Conservation (phyloP, 768 basidiomycete genomes). For the Russula griseocarnosa region DNA sequence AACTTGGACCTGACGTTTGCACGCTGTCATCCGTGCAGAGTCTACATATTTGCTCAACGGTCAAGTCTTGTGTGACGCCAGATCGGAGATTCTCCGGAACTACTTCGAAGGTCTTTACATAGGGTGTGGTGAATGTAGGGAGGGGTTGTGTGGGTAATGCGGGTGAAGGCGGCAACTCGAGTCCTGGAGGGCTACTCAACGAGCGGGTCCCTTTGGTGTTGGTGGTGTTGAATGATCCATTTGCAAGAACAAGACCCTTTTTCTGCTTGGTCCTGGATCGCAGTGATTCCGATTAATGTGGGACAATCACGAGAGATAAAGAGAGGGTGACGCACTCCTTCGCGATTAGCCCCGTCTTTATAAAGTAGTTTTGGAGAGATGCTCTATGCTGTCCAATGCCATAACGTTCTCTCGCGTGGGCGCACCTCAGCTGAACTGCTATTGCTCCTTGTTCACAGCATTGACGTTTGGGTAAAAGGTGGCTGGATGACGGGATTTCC, state of each 20-base stretch:
- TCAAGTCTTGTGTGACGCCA: conserved; percentile 71
- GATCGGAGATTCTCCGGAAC: conserved; percentile 77
- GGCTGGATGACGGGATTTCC: too few relatives aligned
- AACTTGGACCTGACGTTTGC: conserved; percentile 5
- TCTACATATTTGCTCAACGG: conserved; percentile 56
- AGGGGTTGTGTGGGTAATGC: conserved; percentile 45
- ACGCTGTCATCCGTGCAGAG: conserved; percentile 35
- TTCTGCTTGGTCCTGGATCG: conserved; percentile 43
- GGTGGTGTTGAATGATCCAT: conserved; percentile 48
- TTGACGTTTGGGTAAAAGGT: too few relatives aligned
- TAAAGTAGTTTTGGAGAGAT: conserved; percentile 94
- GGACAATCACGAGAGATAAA: not conserved
- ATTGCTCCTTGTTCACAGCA: too few relatives aligned
- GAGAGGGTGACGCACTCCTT: conserved; percentile 54
- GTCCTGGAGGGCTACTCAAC: conserved; percentile 43
- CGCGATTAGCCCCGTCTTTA: conserved; percentile 75
- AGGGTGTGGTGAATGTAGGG: conserved; percentile 48
- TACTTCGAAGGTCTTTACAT: conserved; percentile 62
- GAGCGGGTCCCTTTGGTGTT: conserved; percentile 38
- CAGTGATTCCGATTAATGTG: conserved; percentile 21
- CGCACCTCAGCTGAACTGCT: too few relatives aligned
- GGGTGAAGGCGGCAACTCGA: conserved; percentile 71
- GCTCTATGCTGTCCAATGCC: too few relatives aligned
- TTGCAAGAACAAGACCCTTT: conserved; percentile 69
- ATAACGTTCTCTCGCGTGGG: too few relatives aligned